Evolutionary conservation across 2,329 filamentous ascomycete genomes (phyloP), one percentile per base, ranked within the genome.

Genomic region (Penicillium olsonii): DNA sequence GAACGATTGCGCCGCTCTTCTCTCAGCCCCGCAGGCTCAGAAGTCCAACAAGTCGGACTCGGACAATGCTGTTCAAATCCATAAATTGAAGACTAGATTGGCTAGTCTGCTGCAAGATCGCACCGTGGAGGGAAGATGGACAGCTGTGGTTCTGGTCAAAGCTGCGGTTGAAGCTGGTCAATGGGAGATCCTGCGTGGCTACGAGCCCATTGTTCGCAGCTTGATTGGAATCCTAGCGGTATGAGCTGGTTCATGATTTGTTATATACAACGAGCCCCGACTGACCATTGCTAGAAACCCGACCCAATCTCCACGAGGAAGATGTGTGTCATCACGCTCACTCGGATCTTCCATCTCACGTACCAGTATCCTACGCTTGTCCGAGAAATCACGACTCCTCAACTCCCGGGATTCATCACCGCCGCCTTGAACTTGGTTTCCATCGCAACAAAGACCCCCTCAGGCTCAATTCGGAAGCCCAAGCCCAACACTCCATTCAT

Each of bases 321-420:
- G 66, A 71, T 96, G 50, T 84, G 83, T 57, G 77, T 96, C 42
- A 81, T 94, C 53, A 84, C 88, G 12, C 75, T 96, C 53, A 88
- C 88, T 17, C 86, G 88, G 63, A 91, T 96, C 59, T 96, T 94
- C 73, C 80, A 84, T 59, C 81, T 94, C 29, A 87, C 92, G 34
- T 88, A 91, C 64, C 84, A 87, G 31, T 91, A 91, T 65, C 89
- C 87, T 52, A 94, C 90, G 8, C 77, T 96, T 45, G 79, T 92
- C 37, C 82, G 92, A 60, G 92, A 96, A 67, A 89, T 96, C 53
- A 92, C 88, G 1, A 95, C 91, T 0, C 90, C 90, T 2, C 88
- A 84, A 3, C 75, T 96, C 17, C 84, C 89, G 1, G 75, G 81
- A 1, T 95, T 92, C 62, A 80, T 92, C 38, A 84, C 83, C 0